Conservation (phyloP, 805 yeast species). For the Starmerella cellae region DNA sequence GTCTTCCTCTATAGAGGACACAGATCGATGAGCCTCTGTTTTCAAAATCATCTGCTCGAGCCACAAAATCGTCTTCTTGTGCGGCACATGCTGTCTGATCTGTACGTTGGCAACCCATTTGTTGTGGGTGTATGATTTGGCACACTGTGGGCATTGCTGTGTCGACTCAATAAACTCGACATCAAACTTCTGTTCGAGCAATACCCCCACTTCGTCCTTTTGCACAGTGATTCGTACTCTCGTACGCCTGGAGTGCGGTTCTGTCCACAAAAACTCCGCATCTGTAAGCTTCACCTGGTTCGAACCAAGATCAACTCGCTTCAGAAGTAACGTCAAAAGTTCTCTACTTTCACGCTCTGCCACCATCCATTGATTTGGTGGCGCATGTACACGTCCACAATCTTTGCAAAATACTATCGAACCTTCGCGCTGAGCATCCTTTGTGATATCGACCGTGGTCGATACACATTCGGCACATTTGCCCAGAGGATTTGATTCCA, state of each 20-base stretch:
- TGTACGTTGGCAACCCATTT: constrained; percentile 98
- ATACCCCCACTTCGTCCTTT: constrained; percentile 88
- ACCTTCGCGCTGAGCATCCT: constrained; percentile 80
- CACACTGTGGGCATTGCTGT: constrained; percentile 98
- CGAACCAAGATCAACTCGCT: constrained; percentile 65
- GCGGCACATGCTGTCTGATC: constrained; percentile 92
- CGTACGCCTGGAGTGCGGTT: constrained; percentile 94
- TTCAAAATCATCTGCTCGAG: constrained; percentile 88
- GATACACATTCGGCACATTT: constrained; percentile 95
- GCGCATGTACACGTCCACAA: constrained; percentile 82
- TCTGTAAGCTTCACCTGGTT: constrained; percentile 72
- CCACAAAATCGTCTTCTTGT: constrained; percentile 89
- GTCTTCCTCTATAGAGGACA: constrained; percentile 82
- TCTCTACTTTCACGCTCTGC: constrained; percentile 86
- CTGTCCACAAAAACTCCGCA: constrained; percentile 96
- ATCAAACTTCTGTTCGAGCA: constrained; percentile 86
- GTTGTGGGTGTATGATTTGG: constrained; percentile 87
- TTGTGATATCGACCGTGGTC: constrained; percentile 79
- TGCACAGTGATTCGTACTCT: constrained; percentile 85
- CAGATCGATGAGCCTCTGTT: constrained; percentile 86
- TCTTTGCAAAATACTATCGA: constrained; percentile 78
- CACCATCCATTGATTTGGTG: constrained; percentile 84
- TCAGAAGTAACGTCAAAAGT: constrained; percentile 69
- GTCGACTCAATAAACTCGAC: constrained; percentile 89
- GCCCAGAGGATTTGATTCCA: constrained; percentile 86